phyloP scores from a whole-genome alignment of 768 basidiomycete species.

The Boletus rufocinnamomeus region DNA sequence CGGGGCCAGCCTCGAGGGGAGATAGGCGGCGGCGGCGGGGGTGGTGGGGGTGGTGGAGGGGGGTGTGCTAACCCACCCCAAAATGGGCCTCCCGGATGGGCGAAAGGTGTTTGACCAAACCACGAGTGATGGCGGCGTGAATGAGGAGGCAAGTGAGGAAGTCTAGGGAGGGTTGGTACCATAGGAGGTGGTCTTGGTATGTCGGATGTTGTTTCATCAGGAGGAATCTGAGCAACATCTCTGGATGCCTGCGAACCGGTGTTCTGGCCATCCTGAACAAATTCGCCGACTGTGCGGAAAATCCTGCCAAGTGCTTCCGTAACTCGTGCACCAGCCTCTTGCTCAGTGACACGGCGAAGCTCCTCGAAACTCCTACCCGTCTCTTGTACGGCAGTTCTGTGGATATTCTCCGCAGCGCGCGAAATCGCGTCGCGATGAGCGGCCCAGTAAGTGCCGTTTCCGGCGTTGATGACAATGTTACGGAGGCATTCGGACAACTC shows the following conservation, averaged over 20 bases:
- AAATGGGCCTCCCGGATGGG: slow-evolving; percentile 13
- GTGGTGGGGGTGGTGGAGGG: slow-evolving; percentile 16
- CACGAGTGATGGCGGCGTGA: slow-evolving; percentile 30
- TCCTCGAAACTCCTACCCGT: slow-evolving; percentile 44
- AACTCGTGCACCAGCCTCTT: slow-evolving; percentile 64
- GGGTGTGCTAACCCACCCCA: slow-evolving; percentile 23
- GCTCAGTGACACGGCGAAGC: slow-evolving; percentile 53
- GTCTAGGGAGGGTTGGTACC: slow-evolving; percentile 17
- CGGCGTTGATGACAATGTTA: slow-evolving; percentile 61
- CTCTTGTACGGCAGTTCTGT: slow-evolving; percentile 45
- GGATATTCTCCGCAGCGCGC: slow-evolving; percentile 55
- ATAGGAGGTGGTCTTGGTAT: slow-evolving; percentile 13
- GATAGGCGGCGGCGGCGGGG: slow-evolving; percentile 1
- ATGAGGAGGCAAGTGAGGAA: slow-evolving; percentile 20
- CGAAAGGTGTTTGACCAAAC: slow-evolving; percentile 19
- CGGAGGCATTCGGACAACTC: slow-evolving; percentile 70
- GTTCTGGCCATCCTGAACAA: slow-evolving; percentile 26
- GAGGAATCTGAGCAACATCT: background rate
- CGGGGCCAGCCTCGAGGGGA: too few species aligned
- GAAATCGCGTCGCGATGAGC: slow-evolving; percentile 60
- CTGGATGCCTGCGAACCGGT: slow-evolving; percentile 4
- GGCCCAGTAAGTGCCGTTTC: slow-evolving; percentile 69
- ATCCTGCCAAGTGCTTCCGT: slow-evolving; percentile 63
- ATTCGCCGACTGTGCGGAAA: slow-evolving; percentile 52
- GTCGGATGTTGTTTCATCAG: slow-evolving; percentile 2